Evolutionary conservation across 1,284 basidiomycete species (phyloP), one percentile per base, ranked within the genome.

Genomic region (Melampsora americana): DNA sequence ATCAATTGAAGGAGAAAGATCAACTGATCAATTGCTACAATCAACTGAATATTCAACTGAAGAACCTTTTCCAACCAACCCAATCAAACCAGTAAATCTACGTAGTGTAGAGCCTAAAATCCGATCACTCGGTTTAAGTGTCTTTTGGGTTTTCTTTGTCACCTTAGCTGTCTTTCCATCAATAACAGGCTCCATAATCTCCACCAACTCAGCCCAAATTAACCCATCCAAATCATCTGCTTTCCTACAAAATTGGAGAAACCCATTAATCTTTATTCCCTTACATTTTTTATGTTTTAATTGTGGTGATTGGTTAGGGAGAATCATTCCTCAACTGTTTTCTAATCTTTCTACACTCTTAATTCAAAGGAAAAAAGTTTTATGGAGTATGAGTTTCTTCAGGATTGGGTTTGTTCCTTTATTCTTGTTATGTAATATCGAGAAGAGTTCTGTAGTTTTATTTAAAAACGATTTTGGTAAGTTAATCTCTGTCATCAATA

Each of bases 91-190:
- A 4, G 39, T 68, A 16, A 61, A 59, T 14, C 50, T 79, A 2
- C 61, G 73, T 16, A 39, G 30, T 6, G 80, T 81, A 64, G 79
- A 81, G 60, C 78, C 78, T 66, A 82, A 82, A 59, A 78, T 82
- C 39, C 75, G 79, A n/a, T 77, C 77, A 20, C 73, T 80, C 7
- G 81, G 80, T 14, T 26, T 80, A 50, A 68, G 79, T 14, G 76
- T 81, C 60, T 79, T 79, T 32, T 78, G 78, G 69, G 78, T 80
- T 23, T 82, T 80, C 56, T 74, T 70, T 28, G 69, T 82, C 61
- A 82, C 81, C 6, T 73, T 82, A 5, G 76, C 79, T 18, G 78
- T 82, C 4, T 82, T 81, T 56, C 81, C 81, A 5, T 73, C 78
- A 28, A 79, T 82, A 66, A 82, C 81, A 7, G 74, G 78, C 5